These are phyloP conservation scores for Castanea sativa DNA, from an alignment of 306 rosid species.

Conservation along the genomic window DNA sequence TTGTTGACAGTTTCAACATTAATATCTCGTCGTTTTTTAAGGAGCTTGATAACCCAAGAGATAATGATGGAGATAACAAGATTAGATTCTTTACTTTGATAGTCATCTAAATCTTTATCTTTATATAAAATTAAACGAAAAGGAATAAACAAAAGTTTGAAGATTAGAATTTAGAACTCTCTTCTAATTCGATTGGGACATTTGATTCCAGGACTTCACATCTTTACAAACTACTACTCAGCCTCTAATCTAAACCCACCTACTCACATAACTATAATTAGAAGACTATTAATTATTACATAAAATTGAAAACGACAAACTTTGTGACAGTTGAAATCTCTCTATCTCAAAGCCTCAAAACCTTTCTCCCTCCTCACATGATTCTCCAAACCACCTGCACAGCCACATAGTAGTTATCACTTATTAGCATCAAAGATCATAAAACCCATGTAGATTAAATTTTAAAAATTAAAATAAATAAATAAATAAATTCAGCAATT, in stretches of 20 bases:
- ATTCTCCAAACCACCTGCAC: constrained; percentile 71
- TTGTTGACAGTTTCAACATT: too few relatives aligned
- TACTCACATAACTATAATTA: constrained; percentile 38
- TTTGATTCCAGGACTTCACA: constrained; percentile 31
- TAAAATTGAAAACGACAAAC: constrained; percentile 50
- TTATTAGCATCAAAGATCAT: constrained; percentile 21
- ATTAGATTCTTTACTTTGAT: constrained; percentile 48
- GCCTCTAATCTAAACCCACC: constrained; percentile 39
- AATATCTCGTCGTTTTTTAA: neutral
- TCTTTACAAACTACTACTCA: constrained; percentile 43
- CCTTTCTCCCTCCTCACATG: constrained; percentile 72
- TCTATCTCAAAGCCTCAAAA: constrained; percentile 49
- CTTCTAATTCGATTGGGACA: constrained; percentile 38
- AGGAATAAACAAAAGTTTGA: constrained; percentile 28
- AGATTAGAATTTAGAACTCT: constrained; percentile 29
- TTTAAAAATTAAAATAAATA: neutral
- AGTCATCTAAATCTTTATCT: constrained; percentile 16
- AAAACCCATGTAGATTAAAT: constrained; percentile 11
- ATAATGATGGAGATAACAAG: neutral
- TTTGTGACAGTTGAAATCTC: constrained; percentile 43
- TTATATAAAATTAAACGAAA: constrained; percentile 9
- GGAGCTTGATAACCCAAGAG: neutral
- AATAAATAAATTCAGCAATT: neutral
- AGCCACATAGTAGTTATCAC: constrained; percentile 41
- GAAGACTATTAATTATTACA: constrained; percentile 37